Conservation (phyloP, 2,329 filamentous ascomycete species). For the Calonectria leucothoes region DNA sequence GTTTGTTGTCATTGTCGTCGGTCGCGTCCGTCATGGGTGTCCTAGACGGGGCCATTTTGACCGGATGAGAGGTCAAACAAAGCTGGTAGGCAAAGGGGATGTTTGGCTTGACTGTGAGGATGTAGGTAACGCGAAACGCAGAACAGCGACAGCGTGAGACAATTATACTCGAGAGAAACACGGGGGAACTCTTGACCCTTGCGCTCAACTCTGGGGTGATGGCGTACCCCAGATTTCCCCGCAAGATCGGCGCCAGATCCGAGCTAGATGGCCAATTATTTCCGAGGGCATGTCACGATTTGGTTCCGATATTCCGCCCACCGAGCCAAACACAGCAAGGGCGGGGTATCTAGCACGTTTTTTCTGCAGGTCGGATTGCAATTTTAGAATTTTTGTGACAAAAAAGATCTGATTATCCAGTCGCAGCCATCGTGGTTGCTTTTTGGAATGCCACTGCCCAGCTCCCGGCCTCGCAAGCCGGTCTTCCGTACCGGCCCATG, state of each 20-base stretch:
- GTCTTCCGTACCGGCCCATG: background rate
- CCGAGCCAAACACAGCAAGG: background rate
- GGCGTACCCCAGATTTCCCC: constrained; percentile 19
- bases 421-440: background rate
- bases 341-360: background rate
- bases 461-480: background rate
- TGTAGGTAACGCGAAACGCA: background rate
- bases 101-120: background rate
- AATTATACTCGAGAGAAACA: background rate
- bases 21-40: background rate
- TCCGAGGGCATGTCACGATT: background rate
- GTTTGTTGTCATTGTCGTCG: constrained; percentile 1
- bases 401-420: background rate
- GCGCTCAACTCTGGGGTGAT: background rate
- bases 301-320: constrained; percentile 3
- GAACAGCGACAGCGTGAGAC: background rate
- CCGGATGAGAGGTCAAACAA: background rate
- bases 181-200: background rate
- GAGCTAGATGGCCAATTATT: background rate
- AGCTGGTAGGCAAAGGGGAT: background rate
- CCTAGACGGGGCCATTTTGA: background rate
- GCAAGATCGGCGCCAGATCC: constrained; percentile 15
- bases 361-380: background rate
- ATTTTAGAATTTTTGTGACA: background rate
- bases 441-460: background rate